A percentile compares a stretch with the other conserved stretches of the same genome.
These are phyloP conservation scores for Boletellus emodensis DNA, from an alignment of 768 basidiomycete genomes.

Conservation along the genomic window DNA sequence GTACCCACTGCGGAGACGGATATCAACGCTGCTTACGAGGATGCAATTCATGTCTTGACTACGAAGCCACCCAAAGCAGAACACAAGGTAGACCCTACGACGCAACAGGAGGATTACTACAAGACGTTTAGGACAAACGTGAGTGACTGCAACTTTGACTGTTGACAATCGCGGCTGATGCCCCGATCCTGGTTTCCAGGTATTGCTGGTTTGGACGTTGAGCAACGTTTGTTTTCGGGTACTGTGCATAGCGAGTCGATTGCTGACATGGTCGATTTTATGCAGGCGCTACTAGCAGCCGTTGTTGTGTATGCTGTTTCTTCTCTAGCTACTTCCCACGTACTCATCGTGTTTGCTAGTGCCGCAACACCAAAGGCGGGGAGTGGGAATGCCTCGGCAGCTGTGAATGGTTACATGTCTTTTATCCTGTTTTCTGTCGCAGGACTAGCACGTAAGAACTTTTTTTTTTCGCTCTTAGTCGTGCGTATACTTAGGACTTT, in stretches of 20 bases:
- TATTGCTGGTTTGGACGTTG: conserved; percentile 84
- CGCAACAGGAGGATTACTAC: conserved; percentile 83
- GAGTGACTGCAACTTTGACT: conserved; percentile 15
- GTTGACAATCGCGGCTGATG: conserved; percentile 10
- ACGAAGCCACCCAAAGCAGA: conserved; percentile 76
- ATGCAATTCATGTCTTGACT: conserved; percentile 78
- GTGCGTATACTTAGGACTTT: background rate
- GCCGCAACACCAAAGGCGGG: conserved; percentile 49
- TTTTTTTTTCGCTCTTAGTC: background rate
- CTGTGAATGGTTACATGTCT: conserved; percentile 84
- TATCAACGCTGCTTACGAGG: conserved; percentile 85
- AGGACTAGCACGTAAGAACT: conserved; percentile 76
- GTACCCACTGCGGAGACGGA: conserved; percentile 88
- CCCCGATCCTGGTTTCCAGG: conserved; percentile 33
- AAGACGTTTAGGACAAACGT: conserved; percentile 84
- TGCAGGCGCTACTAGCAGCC: conserved; percentile 66
- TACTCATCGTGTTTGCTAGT: conserved; percentile 4
- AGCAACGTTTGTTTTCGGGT: conserved; percentile 58
- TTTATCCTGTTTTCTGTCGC: conserved; percentile 87
- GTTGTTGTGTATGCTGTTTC: conserved; percentile 59
- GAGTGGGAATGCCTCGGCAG: conserved; percentile 41
- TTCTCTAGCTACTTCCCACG: background rate
- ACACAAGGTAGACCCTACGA: conserved; percentile 53
- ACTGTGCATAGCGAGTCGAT: background rate
- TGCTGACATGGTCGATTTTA: conserved; percentile 5